A percentile compares a stretch with the other conserved stretches of the same genome.
These are phyloP conservation scores for Glomus cerebriforme DNA, from an alignment of 192 early-diverging fungal genomes.

Conservation along the genomic window DNA sequence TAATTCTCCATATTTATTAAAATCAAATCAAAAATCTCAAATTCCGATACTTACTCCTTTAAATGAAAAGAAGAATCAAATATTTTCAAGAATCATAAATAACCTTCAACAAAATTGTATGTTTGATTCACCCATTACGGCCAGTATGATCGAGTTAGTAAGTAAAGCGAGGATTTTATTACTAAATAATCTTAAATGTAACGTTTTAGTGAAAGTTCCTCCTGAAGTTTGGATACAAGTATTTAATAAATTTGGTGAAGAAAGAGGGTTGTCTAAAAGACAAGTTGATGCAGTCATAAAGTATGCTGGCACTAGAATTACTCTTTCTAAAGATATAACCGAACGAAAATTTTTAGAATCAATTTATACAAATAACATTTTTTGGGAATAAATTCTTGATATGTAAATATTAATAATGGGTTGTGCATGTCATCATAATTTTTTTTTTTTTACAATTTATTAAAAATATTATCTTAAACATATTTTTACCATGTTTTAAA, in stretches of 20 bases:
- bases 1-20: not conserved
- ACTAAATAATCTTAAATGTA: not conserved
- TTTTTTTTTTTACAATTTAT: too few relatives aligned
- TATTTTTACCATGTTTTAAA: too few relatives aligned
- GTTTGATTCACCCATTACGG: not conserved
- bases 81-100: not conserved
- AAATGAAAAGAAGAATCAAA: not conserved
- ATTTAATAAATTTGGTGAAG: not conserved
- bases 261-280: not conserved
- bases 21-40: not conserved
- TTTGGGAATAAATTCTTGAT: not conserved
- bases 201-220: not conserved
- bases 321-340: not conserved
- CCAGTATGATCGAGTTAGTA: not conserved
- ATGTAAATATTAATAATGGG: not conserved
- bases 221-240: not conserved
- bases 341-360: not conserved
- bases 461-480: too few relatives aligned
- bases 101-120: not conserved
- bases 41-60: not conserved
- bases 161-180: not conserved
- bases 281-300: not conserved
- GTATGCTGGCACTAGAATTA: not conserved
- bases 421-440: too few relatives aligned
- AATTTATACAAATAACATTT: not conserved